Conservation (phyloP, 2,329 filamentous ascomycete species). For the Claviceps pusilla region DNA sequence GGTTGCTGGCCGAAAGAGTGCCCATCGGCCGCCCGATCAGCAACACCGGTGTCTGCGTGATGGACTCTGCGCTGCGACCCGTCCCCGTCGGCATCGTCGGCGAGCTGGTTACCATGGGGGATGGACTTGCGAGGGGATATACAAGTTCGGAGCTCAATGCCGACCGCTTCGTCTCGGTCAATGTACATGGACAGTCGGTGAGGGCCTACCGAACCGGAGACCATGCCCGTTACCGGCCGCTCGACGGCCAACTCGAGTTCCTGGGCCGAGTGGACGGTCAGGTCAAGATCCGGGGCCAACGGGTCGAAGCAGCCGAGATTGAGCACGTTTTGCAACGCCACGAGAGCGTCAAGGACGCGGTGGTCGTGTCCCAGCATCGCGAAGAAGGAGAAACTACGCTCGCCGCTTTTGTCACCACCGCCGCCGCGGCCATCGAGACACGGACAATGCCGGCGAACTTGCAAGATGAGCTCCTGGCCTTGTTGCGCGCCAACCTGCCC, state of each 20-base stretch:
- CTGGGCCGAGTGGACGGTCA: not conserved
- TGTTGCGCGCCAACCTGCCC: slow-evolving; percentile 5
- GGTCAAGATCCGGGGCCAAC: not conserved
- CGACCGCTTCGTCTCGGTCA: not conserved
- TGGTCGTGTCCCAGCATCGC: not conserved
- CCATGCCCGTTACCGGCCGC: not conserved
- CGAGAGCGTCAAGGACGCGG: not conserved
- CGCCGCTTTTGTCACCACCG: not conserved
- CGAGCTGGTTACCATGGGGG: not conserved
- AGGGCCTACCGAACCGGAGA: not conserved
- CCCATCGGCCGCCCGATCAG: not conserved
- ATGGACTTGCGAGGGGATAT: slow-evolving; percentile 2
- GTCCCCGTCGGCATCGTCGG: not conserved
- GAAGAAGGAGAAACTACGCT: not conserved
- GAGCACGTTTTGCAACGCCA: not conserved
- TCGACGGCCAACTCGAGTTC: not conserved
- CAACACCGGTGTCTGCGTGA: not conserved
- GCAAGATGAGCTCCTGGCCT: not conserved
- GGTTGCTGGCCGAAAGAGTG: not conserved
- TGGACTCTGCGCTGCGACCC: not conserved
- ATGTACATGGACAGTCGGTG: not conserved
- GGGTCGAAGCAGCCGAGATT: not conserved
- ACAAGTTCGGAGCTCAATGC: not conserved
- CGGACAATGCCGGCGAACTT: not conserved
- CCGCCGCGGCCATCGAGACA: not conserved